Conservation (phyloP, 2,329 filamentous ascomycete species). For the Fusarium avenaceum region DNA sequence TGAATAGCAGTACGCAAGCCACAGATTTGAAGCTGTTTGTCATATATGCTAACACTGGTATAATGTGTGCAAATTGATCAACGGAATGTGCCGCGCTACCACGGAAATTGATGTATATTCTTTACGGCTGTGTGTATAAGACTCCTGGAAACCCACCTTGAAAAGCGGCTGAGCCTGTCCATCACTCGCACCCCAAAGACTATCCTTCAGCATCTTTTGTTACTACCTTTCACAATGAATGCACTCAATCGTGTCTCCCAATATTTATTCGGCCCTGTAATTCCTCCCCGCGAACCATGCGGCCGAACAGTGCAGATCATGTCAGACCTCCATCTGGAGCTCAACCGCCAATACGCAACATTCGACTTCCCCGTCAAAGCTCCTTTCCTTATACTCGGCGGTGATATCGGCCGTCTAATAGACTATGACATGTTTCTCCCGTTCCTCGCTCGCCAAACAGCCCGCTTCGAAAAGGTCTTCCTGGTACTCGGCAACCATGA, state of each 20-base stretch:
- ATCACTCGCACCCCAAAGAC: background rate
- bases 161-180: background rate
- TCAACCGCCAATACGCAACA: slow-evolving; percentile 58
- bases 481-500: slow-evolving; percentile 68
- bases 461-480: slow-evolving; percentile 60
- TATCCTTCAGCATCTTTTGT: background rate
- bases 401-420: slow-evolving; percentile 64
- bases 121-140: slow-evolving; percentile 17
- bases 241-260: slow-evolving; percentile 37
- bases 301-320: slow-evolving; percentile 53
- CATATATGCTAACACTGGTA: too few relatives aligned
- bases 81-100: too few relatives aligned
- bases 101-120: too few relatives aligned
- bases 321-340: slow-evolving; percentile 66
- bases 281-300: slow-evolving; percentile 34
- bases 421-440: slow-evolving; percentile 60
- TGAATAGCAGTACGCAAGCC: too few relatives aligned
- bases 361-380: slow-evolving; percentile 58
- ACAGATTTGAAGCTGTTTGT: too few relatives aligned
- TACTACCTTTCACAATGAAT: slow-evolving; percentile 24
- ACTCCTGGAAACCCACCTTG: slow-evolving; percentile 18
- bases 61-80: too few relatives aligned
- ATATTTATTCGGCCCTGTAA: slow-evolving; percentile 37
- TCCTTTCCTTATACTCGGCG: slow-evolving; percentile 61
- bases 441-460: slow-evolving; percentile 60